Base-by-base conservation (phyloP, 306 rosid genomes). In the Arachis hypogaea region DNA sequence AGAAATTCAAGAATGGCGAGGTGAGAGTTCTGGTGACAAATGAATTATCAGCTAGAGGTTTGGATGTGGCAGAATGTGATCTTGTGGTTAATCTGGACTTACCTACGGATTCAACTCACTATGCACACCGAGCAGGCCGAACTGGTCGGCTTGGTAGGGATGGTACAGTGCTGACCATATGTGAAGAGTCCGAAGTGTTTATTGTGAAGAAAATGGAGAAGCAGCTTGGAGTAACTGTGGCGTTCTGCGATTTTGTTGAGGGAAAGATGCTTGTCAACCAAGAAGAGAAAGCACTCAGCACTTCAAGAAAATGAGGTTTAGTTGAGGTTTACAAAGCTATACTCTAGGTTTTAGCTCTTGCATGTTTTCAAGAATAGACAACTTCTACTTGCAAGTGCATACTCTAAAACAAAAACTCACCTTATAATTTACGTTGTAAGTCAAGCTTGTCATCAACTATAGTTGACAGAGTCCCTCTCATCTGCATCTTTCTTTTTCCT, bases 101-200 rank as follows among this genome's bases (percentile, higher is more conserved):
- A 18, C 98, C 98, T 18, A 94, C 97, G 0, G 98, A 91, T 77
- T 81, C 97, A 1, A 80, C 77, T 85, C 98, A 91, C 77, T 94
- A 94, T 65, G 97, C 97, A 1, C 98, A 94, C 74, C 87, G 97
- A 62, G 98, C 98, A 29, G 98, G 98, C 41, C 85, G 98, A 68
- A 86, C 98, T 0, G 98, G 98, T 3, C 83, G 98, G 68, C 96
- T 94, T 51, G 98, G 98, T 33, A 84, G 98, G 89, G 85, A 81
- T 42, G 98, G 98, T 62, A 91, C 85, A 0, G 97, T 94, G 69
- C 78, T 94, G 42, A 86, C 92, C 28, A 71, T 94, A 59, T 94
- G 98, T 12, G 97, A 94, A 81, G 96, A 89, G 75, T 30, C 91
- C 18, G 96, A 94, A 80, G 90, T 91, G 55, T 94, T 94, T 83